Evolutionary conservation across 208 protist species (phyloP).

Genomic region (Leishmania guyanensis): DNA sequence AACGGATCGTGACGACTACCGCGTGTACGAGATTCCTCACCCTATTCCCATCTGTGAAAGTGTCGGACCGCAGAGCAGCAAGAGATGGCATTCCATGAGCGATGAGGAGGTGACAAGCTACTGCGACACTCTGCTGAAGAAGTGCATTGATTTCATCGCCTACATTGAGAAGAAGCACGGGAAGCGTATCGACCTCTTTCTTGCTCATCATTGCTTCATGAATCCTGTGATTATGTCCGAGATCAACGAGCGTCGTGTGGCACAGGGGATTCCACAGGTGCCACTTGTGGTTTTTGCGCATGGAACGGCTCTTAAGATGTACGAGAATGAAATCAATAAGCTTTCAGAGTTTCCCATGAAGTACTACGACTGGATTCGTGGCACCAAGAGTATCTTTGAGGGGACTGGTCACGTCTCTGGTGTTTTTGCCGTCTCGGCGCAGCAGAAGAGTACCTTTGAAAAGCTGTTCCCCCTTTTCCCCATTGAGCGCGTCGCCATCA

Average conservation of each 20-base stretch:
- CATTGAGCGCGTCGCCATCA: slow-evolving; percentile 59
- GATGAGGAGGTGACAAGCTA: slow-evolving; percentile 63
- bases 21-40: slow-evolving; percentile 75
- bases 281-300: slow-evolving; percentile 76
- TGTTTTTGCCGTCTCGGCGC: slow-evolving; percentile 67
- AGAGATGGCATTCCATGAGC: slow-evolving; percentile 76
- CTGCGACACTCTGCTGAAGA: slow-evolving; percentile 46
- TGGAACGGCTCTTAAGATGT: slow-evolving; percentile 82
- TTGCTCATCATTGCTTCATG: slow-evolving; percentile 83
- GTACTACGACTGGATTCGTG: slow-evolving; percentile 75
- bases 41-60: slow-evolving; percentile 83
- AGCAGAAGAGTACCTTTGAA: slow-evolving; percentile 68
- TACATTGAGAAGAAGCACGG: slow-evolving; percentile 72
- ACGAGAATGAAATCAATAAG: slow-evolving; percentile 72
- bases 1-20: slow-evolving; percentile 61
- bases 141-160: slow-evolving; percentile 64
- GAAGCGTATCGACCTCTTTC: slow-evolving; percentile 58
- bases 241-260: slow-evolving; percentile 55
- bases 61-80: slow-evolving; percentile 73
- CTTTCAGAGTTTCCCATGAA: slow-evolving; percentile 75
- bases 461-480: slow-evolving; percentile 63
- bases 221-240: slow-evolving; percentile 75
- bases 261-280: slow-evolving; percentile 41
- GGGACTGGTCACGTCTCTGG: slow-evolving; percentile 45
- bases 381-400: slow-evolving; percentile 62